Evolutionary conservation across 139 green algal genomes (phyloP), one percentile per base, ranked within the genome.

Genomic region (Chara braunii): DNA sequence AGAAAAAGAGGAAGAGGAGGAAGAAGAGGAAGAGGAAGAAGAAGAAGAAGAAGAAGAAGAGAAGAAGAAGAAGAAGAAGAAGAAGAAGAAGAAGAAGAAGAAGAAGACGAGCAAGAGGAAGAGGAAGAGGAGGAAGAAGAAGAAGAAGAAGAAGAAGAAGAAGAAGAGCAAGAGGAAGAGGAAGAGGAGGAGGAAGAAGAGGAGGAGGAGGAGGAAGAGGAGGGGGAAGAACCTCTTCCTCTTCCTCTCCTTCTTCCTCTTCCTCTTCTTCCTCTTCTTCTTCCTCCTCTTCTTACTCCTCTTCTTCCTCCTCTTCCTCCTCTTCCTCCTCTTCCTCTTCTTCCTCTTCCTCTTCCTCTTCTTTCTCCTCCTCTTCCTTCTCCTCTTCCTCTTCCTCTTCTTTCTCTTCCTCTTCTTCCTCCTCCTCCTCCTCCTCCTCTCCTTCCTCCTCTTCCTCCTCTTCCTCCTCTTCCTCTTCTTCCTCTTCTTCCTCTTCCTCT

Each of bases 351-450:
- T 24, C 14, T 51, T 1, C 22, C n/a, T 33, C 8, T 33, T n/a
- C 51, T 33, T 14, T 12, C 51, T 60, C 51, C 14, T 14, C 51
- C 51, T 14, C 23, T 4, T 4, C 18, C 40, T 48, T 18, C 18
- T 18, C 18, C 40, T 48, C 40, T 48, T 18, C 18, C 40, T 48
- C 40, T 48, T 18, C 18, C 40, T 48, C 40, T 18, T 48, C 40
- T 48, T 18, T 18, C 40, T 48, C 18, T 48, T 18, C 40, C 40
- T 48, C 18, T 18, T 18, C 40, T 97, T 84, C 50, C 90, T 90
- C 33, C 52, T 60, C 11, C 55, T 72, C 36, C 95, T 96, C 80
- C 96, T 96, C 81, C 36, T 88, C 18, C 11, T 82, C 30, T 68
- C 68, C 24, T 43, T 56, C 58, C 3, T 70, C 58, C 29, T 73